Percentiles rank a stretch among this genome's conserved stretches.
These are phyloP conservation scores for Pestalotiopsis sp. DNA, from an alignment of 2,329 filamentous ascomycete species.

Conservation along the genomic window DNA sequence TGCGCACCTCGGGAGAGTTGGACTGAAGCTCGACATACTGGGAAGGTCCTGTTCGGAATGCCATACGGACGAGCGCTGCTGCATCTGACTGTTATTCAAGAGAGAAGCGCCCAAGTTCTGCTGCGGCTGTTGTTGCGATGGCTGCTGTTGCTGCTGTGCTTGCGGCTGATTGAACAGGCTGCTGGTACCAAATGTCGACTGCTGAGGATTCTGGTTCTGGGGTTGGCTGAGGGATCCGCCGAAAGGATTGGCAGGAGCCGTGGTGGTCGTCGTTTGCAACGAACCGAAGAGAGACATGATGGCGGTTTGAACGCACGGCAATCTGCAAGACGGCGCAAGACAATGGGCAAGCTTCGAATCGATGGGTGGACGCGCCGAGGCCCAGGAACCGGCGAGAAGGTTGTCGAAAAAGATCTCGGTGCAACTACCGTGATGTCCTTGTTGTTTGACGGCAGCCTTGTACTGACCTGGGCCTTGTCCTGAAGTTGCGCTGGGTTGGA, in stretches of 20 bases:
- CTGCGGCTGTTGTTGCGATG: conserved; percentile 38
- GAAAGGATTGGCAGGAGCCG: not conserved
- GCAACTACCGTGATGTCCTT: not conserved
- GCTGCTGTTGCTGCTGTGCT: conserved; percentile 40
- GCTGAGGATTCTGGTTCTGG: conserved; percentile 37
- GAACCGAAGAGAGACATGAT: conserved; percentile 14
- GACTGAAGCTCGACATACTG: not conserved
- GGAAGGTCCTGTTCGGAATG: conserved; percentile 31
- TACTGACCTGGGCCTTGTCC: not conserved
- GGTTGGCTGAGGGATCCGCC: conserved; percentile 30
- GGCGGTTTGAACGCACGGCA: conserved; percentile 28
- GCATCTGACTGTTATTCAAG: not conserved
- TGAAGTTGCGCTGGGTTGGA: not conserved
- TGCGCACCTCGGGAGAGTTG: too few relatives aligned
- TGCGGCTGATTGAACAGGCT: conserved; percentile 35
- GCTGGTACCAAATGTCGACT: conserved; percentile 32
- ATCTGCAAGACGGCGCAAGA: not conserved
- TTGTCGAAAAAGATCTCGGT: not conserved
- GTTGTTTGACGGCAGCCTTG: not conserved
- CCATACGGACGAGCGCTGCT: conserved; percentile 23
- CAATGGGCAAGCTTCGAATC: not conserved
- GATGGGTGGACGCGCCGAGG: not conserved
- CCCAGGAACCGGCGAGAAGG: not conserved
- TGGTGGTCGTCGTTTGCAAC: not conserved
- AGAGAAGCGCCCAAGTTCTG: conserved; percentile 22